Percentiles rank a stretch among this genome's conserved stretches.
Evolutionary conservation across 768 basidiomycete species (phyloP).

Genomic region (Glaciozyma martinii): DNA sequence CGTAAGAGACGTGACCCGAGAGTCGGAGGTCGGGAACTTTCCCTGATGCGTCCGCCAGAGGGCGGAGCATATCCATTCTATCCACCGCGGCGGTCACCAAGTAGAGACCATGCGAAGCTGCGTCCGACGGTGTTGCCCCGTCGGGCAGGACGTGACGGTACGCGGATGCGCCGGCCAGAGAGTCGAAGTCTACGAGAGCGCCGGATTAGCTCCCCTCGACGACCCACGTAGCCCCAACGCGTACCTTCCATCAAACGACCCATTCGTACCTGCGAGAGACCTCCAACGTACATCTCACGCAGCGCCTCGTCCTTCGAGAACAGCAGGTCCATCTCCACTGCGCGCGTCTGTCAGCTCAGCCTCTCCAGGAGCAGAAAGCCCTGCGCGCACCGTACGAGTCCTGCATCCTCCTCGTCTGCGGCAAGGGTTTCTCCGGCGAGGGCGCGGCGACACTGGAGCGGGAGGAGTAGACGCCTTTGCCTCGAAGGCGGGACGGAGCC

Average conservation of each 20-base stretch:
- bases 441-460: neutral
- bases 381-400: neutral
- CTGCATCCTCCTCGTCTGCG: neutral
- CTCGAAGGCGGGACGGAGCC: neutral
- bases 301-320: neutral
- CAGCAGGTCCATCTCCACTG: neutral
- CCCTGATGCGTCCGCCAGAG: conserved; percentile 21
- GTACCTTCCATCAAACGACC: conserved; percentile 31
- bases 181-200: neutral
- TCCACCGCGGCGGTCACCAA: conserved; percentile 35
- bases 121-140: conserved; percentile 10
- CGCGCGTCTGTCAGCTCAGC: neutral
- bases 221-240: too few relatives aligned
- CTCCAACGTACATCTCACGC: conserved; percentile 30
- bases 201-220: neutral
- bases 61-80: conserved; percentile 32
- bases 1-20: conserved; percentile 30
- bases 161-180: conserved; percentile 4
- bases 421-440: neutral
- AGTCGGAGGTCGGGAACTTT: conserved; percentile 31
- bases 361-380: neutral
- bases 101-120: conserved; percentile 28
- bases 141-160: conserved; percentile 32
- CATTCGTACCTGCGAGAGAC: conserved; percentile 19
- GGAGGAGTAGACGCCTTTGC: neutral